Conservation (phyloP, 2,329 filamentous ascomycete genomes). For the Seiridium cupressi region DNA sequence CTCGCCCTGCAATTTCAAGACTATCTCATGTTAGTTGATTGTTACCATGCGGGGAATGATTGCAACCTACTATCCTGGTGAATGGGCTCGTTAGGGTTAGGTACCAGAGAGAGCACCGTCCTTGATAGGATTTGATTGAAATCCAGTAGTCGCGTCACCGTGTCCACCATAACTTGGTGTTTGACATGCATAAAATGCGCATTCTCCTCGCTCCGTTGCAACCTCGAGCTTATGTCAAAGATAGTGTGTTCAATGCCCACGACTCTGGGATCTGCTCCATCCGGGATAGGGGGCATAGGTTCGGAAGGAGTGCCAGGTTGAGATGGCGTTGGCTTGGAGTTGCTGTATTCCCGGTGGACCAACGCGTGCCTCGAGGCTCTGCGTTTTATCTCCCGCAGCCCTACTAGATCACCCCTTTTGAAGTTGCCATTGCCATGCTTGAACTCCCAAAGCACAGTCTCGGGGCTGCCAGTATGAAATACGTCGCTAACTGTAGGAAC, state of each 20-base stretch:
- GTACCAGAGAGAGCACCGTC: conserved; percentile 70
- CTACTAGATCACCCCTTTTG: conserved; percentile 88
- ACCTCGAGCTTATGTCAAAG: conserved; percentile 73
- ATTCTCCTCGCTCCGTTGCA: conserved; percentile 81
- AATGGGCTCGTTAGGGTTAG: conserved; percentile 71
- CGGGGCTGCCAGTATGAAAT: conserved; percentile 91
- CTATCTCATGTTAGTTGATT: conserved; percentile 35
- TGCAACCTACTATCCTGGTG: conserved; percentile 74
- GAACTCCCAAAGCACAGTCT: conserved; percentile 96
- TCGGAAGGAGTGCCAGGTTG: conserved; percentile 86
- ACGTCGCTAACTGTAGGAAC: conserved; percentile 80
- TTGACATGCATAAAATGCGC: conserved; percentile 76
- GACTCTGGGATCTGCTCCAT: conserved; percentile 74
- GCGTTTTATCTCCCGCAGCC: conserved; percentile 91
- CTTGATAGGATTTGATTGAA: conserved; percentile 84
- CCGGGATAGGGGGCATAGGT: conserved; percentile 67
- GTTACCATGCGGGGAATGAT: conserved; percentile 12
- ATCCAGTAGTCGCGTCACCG: conserved; percentile 66
- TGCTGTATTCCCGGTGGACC: conserved; percentile 87
- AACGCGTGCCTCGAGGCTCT: conserved; percentile 89
- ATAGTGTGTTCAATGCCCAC: conserved; percentile 75
- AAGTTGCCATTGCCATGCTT: conserved; percentile 98
- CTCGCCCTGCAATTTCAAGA: conserved; percentile 55
- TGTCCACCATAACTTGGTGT: conserved; percentile 80
- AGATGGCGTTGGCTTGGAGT: conserved; percentile 70